Evolutionary conservation across 108 stramenopile genomes (phyloP), one percentile per base, ranked within the genome.

Genomic region (Chaetoceros muelleri): DNA sequence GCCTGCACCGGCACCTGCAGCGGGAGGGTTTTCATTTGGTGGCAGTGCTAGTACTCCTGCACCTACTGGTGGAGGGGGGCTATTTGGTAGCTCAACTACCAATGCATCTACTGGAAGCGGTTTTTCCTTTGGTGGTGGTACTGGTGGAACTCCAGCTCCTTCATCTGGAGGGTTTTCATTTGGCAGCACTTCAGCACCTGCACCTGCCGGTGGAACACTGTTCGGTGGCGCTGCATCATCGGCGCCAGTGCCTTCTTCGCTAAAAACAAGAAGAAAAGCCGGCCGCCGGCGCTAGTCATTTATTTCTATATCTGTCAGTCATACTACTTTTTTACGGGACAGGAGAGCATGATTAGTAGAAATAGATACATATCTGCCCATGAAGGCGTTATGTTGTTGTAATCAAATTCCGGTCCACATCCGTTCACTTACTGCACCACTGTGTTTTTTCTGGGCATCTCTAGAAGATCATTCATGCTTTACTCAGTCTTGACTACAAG

Each of bases 51-150:
- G 27, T 10, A 55, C 28, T 10, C 53, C 61, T 31, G 53, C 69
- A 34, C 34, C 34, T 40, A 60, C 69, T 55, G 72, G 73, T 46
- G n/a, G 55, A n/a, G 72, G 66, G 46, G 60, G 62, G 21, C 17
- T 64, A 23, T 80, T 76, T 58, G 76, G 75, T 24, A n/a, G n/a
- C n/a, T n/a, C n/a, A n/a, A n/a, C n/a, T n/a, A n/a, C n/a, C n/a
- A n/a, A n/a, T n/a, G 34, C 34, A 40, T 13, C 34, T 10, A 13
- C 34, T 13, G 5, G 53, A 1, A 30, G 53, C 13, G 62, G 62
- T 18, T 50, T 50, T n/a, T 61, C 52, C 25, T 63, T 63, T 46
- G 62, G 62, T 26, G n/a, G n/a, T n/a, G n/a, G n/a, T n/a, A n/a
- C n/a, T n/a, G 26, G 27, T 10, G 34, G 34, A 40, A 13, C 34